phyloP scores from a whole-genome alignment of 2,329 filamentous ascomycete genomes.

The Fusarium tanahbumbuense region DNA sequence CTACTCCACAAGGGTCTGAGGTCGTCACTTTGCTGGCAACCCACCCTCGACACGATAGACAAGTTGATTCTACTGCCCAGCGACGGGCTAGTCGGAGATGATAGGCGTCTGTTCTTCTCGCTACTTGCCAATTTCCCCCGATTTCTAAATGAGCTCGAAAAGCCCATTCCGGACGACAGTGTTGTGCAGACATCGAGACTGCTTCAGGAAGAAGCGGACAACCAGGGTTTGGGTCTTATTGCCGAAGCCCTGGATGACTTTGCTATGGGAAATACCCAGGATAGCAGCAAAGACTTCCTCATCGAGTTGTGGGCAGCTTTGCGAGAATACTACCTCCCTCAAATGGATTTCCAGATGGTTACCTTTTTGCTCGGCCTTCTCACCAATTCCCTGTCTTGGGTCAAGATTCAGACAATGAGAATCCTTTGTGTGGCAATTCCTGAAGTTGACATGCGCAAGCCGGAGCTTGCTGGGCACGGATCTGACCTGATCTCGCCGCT shows the following conservation, averaged over 20 bases:
- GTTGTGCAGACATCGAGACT: constrained; percentile 73
- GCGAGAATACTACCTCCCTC: constrained; percentile 81
- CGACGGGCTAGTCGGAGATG: constrained; percentile 83
- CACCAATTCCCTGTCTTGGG: constrained; percentile 88
- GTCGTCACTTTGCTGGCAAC: constrained; percentile 83
- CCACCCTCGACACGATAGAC: constrained; percentile 81
- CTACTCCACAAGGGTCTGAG: constrained; percentile 92
- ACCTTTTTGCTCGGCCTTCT: constrained; percentile 92
- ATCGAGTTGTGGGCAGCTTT: constrained; percentile 78
- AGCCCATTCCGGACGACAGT: constrained; percentile 65
- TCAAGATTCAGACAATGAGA: constrained; percentile 93
- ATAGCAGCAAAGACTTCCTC: constrained; percentile 80
- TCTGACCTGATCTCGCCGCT: constrained; percentile 96
- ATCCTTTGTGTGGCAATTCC: constrained; percentile 87
- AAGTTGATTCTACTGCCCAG: constrained; percentile 82
- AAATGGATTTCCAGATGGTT: constrained; percentile 84
- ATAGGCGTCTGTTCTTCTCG: constrained; percentile 84
- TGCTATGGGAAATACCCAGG: constrained; percentile 72
- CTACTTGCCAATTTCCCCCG: constrained; percentile 92
- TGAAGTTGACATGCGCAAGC: constrained; percentile 91
- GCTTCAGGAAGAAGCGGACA: constrained; percentile 78
- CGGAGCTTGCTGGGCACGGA: constrained; percentile 89
- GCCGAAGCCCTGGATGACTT: constrained; percentile 77
- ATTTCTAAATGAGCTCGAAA: constrained; percentile 83
- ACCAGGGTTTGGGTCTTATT: constrained; percentile 75